Base-by-base conservation (phyloP, 805 yeast species). In the Lachancea sp. region DNA sequence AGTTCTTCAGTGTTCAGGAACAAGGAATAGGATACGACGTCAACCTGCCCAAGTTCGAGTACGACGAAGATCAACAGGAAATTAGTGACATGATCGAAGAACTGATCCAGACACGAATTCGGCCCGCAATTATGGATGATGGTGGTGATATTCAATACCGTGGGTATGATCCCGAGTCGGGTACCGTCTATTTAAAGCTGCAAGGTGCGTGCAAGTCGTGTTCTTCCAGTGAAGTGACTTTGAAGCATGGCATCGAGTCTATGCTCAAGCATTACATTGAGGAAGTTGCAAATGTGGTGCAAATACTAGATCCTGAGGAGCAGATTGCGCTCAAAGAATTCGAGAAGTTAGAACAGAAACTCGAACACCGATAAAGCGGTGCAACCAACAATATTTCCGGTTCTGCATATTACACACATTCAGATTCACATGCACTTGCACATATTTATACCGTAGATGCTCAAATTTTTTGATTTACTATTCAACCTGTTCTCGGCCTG, bases 81-180 rank as follows among this genome's bases (percentile, higher is more conserved):
- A 76, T 87, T 2, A 83, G 87, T 32, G 78, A 84, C 22, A 83
- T 89, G 83, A 87, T 92, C 55, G 84, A 87, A 52, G 97, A 92
- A 58, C 71, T 92, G 42, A 81, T 94, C 42, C 94, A 84, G 45
- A 92, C 98, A 2, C 78, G 97, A 58, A 89, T 92, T 38, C 80
- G 96, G 56, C 99, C 99, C 1, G 96, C 97, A 1, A 88, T 92
- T 43, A 95, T 88, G 66, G 99, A 92, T 55, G 99, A 92, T 56
- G 99, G 99, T 47, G 99, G 99, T 24, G 97, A 92, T 57, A 80
- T 92, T 46, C 89, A 86, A 52, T 94, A 79, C 60, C 74, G 84
- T 44, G 92, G 86, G 5, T 89, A 85, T 58, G 86, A 85, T 42
- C 87, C 83, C 47, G 85, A 81, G 43, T 72, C 83, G 1, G 98